Percentiles rank a stretch among this genome's conserved stretches.
These are phyloP conservation scores for Helianthus tuberosus DNA, from an alignment of 129 eudicot species.

Conservation along the genomic window DNA sequence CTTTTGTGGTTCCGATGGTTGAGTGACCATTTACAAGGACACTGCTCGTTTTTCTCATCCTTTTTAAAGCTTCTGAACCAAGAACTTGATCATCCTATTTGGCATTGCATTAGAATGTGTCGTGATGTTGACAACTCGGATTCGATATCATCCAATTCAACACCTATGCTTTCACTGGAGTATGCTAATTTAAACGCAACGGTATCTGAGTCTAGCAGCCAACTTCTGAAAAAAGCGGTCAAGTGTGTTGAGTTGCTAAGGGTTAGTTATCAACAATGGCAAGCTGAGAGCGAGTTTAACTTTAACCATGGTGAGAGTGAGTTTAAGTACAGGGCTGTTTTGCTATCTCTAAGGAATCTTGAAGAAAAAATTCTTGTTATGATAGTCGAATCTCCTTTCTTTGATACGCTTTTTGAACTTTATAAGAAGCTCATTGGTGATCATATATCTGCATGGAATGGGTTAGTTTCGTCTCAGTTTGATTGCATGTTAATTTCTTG, in stretches of 20 bases:
- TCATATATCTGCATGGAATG: constrained; percentile 74
- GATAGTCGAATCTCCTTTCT: constrained; percentile 58
- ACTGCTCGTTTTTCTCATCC: constrained; percentile 46
- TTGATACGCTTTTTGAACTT: constrained; percentile 53
- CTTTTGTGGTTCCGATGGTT: constrained; percentile 74
- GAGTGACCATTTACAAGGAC: constrained; percentile 50
- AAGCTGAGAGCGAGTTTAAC: constrained; percentile 42
- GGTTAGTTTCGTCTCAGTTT: constrained; percentile 43
- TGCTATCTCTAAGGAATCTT: constrained; percentile 47
- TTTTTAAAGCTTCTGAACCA: constrained; percentile 42
- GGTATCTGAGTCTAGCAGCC: constrained; percentile 19
- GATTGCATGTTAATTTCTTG: constrained; percentile 55
- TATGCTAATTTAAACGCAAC: constrained; percentile 35
- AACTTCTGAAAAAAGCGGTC: constrained; percentile 52
- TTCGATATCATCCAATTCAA: constrained; percentile 14
- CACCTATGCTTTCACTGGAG: constrained; percentile 71
- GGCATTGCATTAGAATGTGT: constrained; percentile 47
- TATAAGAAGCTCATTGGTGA: constrained; percentile 63
- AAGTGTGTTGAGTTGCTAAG: constrained; percentile 57
- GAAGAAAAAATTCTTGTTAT: constrained; percentile 71
- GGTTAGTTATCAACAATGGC: constrained; percentile 79
- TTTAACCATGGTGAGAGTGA: constrained; percentile 28
- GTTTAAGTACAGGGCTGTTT: constrained; percentile 40
- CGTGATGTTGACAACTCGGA: constrained; percentile 29
- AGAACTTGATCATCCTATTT: constrained; percentile 74